Evolutionary conservation across 257 asterid species (phyloP).

Genomic region (Nicotiana benthamiana): DNA sequence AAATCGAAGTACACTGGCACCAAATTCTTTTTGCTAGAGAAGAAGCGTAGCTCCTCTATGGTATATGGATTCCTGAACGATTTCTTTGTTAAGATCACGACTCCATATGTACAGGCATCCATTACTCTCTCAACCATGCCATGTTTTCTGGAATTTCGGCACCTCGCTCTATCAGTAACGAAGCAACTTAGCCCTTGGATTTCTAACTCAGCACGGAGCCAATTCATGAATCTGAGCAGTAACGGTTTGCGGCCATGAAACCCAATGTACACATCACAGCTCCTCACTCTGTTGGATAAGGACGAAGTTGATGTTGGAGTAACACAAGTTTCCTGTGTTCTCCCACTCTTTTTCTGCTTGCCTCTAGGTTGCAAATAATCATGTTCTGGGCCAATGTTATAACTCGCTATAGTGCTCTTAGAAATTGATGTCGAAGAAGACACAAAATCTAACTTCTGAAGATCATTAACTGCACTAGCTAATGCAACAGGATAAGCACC

Average conservation of each 20-base stretch:
- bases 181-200: constrained; percentile 81
- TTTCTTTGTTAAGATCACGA: constrained; percentile 75
- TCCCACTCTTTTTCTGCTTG: constrained; percentile 40
- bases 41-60: constrained; percentile 75
- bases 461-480: constrained; percentile 29
- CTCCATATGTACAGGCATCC: constrained; percentile 78
- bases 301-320: constrained; percentile 47
- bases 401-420: constrained; percentile 36
- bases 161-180: constrained; percentile 62
- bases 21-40: constrained; percentile 84
- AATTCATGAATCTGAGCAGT: constrained; percentile 55
- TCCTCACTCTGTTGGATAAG: constrained; percentile 52
- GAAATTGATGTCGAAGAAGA: constrained; percentile 50
- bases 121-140: constrained; percentile 58
- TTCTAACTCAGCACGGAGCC: constrained; percentile 87
- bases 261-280: constrained; percentile 80
- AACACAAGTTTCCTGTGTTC: constrained; percentile 36
- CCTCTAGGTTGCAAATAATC: constrained; percentile 35
- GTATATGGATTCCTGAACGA: constrained; percentile 80
- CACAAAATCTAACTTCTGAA: constrained; percentile 35
- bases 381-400: constrained; percentile 26
- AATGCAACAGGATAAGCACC: constrained; percentile 32
- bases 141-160: constrained; percentile 63
- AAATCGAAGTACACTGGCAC: constrained; percentile 86
- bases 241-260: constrained; percentile 67